Base-by-base conservation (phyloP, 1,284 basidiomycete species). In the Sutorius eximius region DNA sequence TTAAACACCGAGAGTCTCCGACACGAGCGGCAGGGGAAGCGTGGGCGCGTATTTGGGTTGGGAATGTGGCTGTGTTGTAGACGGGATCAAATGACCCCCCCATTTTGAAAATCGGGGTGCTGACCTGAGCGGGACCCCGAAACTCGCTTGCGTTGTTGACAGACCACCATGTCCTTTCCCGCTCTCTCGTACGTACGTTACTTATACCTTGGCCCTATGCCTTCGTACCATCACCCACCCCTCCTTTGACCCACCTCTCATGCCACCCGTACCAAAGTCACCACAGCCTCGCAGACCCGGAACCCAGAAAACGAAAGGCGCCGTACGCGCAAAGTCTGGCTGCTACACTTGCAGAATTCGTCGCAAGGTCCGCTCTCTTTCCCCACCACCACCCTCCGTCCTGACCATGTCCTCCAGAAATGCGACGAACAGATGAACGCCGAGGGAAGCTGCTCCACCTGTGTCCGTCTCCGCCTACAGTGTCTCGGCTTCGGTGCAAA, bases 271-370 rank as follows among this genome's bases (percentile, higher is more conserved):
- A 4, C 61, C 71, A 44, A 73, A 75, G 68, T 68, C 74, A 15
- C 63, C 72, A 27, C 78, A 78, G 72, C 74, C 76, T 27, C 50
- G 68, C 36, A 57, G 67, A 61, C 62, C 74, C 69, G 81, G 81
- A 66, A 76, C 81, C 69, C 79, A 85, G 60, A 89, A 89, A 70
- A 77, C 82, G 60, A 91, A 89, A 78, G 86, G 86, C 71, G 84
- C 86, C 51, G 80, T 86, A 45, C 85, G 89, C 69, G 88, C 87
- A 55, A 91, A 91, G 79, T 86, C 86, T 58, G 89, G 89, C 63
- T 91, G 89, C 70, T 91, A 90, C 75, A 91, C 89, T 56, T 91
- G 89, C 76, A 81, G 89, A 65, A 89, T 91, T 49, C 82, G 89
- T 63, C 77, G 89, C 66, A 91, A 91, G 85, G 89, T 89, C 51